These are phyloP conservation scores for Rhizophagus sp. DNA, from an alignment of 192 early-diverging fungal species.

Conservation along the genomic window DNA sequence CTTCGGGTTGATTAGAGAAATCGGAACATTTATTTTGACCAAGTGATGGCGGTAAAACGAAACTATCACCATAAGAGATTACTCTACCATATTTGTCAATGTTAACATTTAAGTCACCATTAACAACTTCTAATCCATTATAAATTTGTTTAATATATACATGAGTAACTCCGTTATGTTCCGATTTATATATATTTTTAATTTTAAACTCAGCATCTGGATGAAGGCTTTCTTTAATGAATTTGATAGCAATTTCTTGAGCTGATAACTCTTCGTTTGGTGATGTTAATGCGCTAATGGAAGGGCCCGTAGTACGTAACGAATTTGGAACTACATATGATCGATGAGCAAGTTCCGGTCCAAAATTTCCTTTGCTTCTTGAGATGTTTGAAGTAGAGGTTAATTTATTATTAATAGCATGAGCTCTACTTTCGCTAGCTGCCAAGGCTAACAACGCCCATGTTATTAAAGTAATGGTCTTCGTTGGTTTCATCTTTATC, in stretches of 20 bases:
- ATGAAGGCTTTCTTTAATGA: slow-evolving; percentile 42
- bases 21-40: not conserved
- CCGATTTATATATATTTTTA: slow-evolving; percentile 67
- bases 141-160: slow-evolving; percentile 78
- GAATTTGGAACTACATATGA: slow-evolving; percentile 28
- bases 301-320: not conserved
- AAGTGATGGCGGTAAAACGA: slow-evolving; percentile 33
- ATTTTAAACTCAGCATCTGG: slow-evolving; percentile 54
- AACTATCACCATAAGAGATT: slow-evolving; percentile 75
- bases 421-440: slow-evolving; percentile 22
- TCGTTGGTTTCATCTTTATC: not conserved
- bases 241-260: slow-evolving; percentile 47
- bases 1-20: not conserved
- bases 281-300: not conserved
- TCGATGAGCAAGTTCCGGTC: slow-evolving; percentile 40
- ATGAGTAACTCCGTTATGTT: slow-evolving; percentile 79
- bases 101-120: slow-evolving; percentile 86
- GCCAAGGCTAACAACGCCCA: not conserved
- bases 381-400: slow-evolving; percentile 30
- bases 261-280: slow-evolving; percentile 26
- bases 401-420: slow-evolving; percentile 25
- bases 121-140: slow-evolving; percentile 72
- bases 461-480: not conserved
- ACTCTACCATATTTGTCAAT: slow-evolving; percentile 64
- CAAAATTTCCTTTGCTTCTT: slow-evolving; percentile 36